Percentiles rank a stretch among this genome's conserved stretches.
These are phyloP conservation scores for Cryptosporidium canis DNA, from an alignment of 169 alveolate species.

Conservation along the genomic window DNA sequence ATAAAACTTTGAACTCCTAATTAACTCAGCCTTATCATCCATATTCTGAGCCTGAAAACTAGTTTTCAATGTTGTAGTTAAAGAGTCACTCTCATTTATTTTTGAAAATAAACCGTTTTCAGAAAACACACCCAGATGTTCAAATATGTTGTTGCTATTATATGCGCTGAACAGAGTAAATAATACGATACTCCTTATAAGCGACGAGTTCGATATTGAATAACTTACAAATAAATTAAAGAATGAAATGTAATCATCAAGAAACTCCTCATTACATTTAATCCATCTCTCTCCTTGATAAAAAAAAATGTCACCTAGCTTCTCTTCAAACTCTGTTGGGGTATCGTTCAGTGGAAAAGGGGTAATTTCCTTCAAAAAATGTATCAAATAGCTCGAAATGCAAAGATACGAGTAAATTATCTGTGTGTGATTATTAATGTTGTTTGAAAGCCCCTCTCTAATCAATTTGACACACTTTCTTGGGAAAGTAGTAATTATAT, in stretches of 20 bases:
- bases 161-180: neutral
- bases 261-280: neutral
- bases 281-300: slow-evolving; percentile 17
- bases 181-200: slow-evolving; percentile 35
- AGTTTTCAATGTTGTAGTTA: neutral
- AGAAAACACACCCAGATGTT: neutral
- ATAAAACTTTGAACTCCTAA: neutral
- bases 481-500: slow-evolving; percentile 18
- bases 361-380: neutral
- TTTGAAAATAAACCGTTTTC: neutral
- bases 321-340: neutral
- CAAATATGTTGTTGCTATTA: neutral
- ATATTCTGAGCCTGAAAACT: neutral
- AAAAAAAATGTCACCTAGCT: slow-evolving; percentile 2
- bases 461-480: slow-evolving; percentile 6
- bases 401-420: slow-evolving; percentile 18
- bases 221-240: slow-evolving; percentile 39
- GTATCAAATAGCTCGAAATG: slow-evolving; percentile 52
- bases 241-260: slow-evolving; percentile 3
- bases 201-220: slow-evolving; percentile 43
- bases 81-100: neutral
- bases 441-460: neutral
- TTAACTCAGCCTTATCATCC: neutral
- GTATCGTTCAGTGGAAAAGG: slow-evolving; percentile 14
- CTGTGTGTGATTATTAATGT: slow-evolving; percentile 26